Evolutionary conservation across 2,329 filamentous ascomycete species (phyloP), one percentile per base, ranked within the genome.

Genomic region (Beauveria sp.): DNA sequence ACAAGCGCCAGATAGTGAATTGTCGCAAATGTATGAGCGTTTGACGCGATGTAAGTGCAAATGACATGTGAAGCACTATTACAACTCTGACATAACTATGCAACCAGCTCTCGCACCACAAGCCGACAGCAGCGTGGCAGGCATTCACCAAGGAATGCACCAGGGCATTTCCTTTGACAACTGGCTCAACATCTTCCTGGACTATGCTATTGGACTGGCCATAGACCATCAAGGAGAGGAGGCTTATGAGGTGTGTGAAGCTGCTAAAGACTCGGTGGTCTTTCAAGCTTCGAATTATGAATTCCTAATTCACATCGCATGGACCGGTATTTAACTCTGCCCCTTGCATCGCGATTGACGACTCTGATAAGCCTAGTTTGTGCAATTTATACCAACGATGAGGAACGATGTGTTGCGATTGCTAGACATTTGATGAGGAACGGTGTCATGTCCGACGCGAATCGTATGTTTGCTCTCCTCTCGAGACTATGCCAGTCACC

Each of bases 181-280:
- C 52, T 99, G 95, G 95, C 82, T 97, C 3, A 90, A 96, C 66
- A 81, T 96, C 1, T 96, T 99, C 70, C 82, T 96, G 42, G 90
- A 95, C 69, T 96, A 96, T 70, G 89, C 92, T 3, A 80, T 97
- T 53, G 80, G 87, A 5, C 81, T 95, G 38, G 89, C 92, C 8
- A 83, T 85, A 47, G 77, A 81, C 22, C 86, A 86, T 40, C 84
- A 88, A 53, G 78, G 83, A 16, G 81, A 87, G 47, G 87, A 91
- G 64, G 87, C 91, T 56, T 97, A 96, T 71, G 85, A 88, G 56
- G 85, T 91, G 8, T 87, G 96, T 66, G 86, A 92, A 64, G 86
- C 89, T 6, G 91, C 90, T 1, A 82, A 87, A 54, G 87, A 91
- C 69, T 91, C 91, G 16, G 92, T 89, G 58, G 85, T 97, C 24